These are phyloP conservation scores for Pholiota conissans DNA, from an alignment of 768 basidiomycete genomes.

Conservation along the genomic window DNA sequence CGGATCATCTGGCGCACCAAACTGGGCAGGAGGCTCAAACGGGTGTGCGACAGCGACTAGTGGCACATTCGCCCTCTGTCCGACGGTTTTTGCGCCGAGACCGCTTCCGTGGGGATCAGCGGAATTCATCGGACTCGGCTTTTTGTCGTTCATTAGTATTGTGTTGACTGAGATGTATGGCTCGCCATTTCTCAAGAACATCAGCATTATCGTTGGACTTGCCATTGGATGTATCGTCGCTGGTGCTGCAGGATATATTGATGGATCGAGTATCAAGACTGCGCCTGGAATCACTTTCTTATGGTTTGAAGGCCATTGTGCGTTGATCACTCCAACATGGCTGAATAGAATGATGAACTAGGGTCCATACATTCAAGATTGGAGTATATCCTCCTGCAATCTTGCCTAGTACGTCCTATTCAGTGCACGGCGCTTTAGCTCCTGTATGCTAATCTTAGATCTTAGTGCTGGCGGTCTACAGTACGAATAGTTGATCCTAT, in stretches of 20 bases:
- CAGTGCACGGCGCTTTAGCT: no score
- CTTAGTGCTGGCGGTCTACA: constrained; percentile 7
- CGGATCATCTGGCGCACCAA: constrained; percentile 67
- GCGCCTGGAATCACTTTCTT: constrained; percentile 81
- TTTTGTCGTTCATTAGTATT: constrained; percentile 77
- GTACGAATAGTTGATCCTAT: background rate
- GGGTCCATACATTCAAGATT: constrained; percentile 79
- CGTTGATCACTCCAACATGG: background rate
- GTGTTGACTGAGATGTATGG: constrained; percentile 80
- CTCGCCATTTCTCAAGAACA: constrained; percentile 80
- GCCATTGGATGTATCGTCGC: constrained; percentile 78
- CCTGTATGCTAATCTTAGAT: no score
- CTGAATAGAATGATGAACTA: background rate
- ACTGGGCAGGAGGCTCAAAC: constrained; percentile 85
- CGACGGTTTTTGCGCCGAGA: constrained; percentile 63
- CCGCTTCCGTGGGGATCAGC: constrained; percentile 65
- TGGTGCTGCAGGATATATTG: constrained; percentile 76
- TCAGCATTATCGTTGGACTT: constrained; percentile 74
- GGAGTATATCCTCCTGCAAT: constrained; percentile 70
- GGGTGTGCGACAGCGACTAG: constrained; percentile 58
- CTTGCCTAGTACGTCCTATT: constrained; percentile 38
- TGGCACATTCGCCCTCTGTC: constrained; percentile 71
- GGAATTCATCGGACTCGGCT: constrained; percentile 82
- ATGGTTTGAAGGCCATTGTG: constrained; percentile 23
- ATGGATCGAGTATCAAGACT: constrained; percentile 56